Base-by-base conservation (phyloP, 2,329 filamentous ascomycete genomes). In the Talaromyces sp. region DNA sequence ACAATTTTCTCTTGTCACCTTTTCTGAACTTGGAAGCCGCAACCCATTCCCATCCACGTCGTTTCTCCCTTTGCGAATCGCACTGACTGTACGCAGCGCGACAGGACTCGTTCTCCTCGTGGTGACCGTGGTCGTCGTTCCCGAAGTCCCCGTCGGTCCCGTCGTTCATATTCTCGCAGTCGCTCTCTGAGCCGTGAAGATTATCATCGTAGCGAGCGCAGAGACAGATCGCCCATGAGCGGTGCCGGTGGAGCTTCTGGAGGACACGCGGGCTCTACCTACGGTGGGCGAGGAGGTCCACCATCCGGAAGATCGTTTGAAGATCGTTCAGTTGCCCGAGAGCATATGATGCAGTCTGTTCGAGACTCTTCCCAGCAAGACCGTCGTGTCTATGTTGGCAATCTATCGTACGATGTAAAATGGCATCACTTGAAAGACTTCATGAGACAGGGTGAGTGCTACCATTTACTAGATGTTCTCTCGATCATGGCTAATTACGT, bases 341-440 rank as follows among this genome's bases (percentile, higher is more conserved):
- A 97, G 81, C 90, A 93, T 79, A 97, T 96, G 92, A 96, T 98
- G 92, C 90, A 89, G 81, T 93, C 88, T 77, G 90, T 97, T 73
- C 90, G 93, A 77, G 95, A 98, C 76, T 91, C 91, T 54, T 98
- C 95, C 68, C 95, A 98, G 79, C 95, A 99, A 82, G 95, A 99
- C 85, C 94, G 95, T 77, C 93, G 95, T 72, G 95, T 99, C 87
- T 99, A 99, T 79, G 95, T 99, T 78, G 95, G 95, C 81, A 99
- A 99, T 79, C 86, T 99, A 73, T 95, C 93, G 59, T 99, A 99
- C 84, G 95, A 99, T 85, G 95, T 99, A 79, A 99, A 99, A 85
- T 99, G 95, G 95, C 94, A 98, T 84, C 95, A 98, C 77, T 88
- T 99, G 69, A 99, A 99, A 85, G 95, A 99, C 84, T 98, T 98